These are phyloP conservation scores for Aspergillus latus DNA, from an alignment of 2,329 filamentous ascomycete genomes.

Conservation along the genomic window DNA sequence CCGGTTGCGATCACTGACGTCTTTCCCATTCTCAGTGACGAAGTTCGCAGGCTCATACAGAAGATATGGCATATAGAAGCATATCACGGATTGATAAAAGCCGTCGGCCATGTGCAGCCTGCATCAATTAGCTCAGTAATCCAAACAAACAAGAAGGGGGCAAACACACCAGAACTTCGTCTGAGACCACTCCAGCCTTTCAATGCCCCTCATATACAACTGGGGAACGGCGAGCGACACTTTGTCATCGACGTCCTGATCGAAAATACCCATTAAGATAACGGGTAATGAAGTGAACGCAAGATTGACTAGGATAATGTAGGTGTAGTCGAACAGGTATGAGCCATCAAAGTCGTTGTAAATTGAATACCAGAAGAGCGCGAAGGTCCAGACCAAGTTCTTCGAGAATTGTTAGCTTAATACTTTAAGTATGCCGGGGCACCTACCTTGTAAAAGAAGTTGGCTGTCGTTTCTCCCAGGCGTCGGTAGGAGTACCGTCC, in stretches of 20 bases:
- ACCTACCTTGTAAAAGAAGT: conserved; percentile 95
- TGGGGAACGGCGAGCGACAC: conserved; percentile 94
- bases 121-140: conserved; percentile 29
- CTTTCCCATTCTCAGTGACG: conserved; percentile 68
- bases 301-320: conserved; percentile 94
- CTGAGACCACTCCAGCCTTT: conserved; percentile 95
- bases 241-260: conserved; percentile 93
- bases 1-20: conserved; percentile 74
- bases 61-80: conserved; percentile 89
- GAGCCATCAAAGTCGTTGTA: conserved; percentile 96
- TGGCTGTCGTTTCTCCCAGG: conserved; percentile 88
- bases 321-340: conserved; percentile 96
- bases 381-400: conserved; percentile 97
- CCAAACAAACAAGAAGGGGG: neutral
- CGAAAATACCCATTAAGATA: conserved; percentile 92
- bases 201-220: conserved; percentile 91
- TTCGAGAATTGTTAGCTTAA: conserved; percentile 30
- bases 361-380: conserved; percentile 96
- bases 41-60: conserved; percentile 70
- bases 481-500: conserved; percentile 96
- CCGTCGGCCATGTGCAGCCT: conserved; percentile 95
- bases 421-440: neutral
- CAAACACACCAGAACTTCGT: conserved; percentile 87
- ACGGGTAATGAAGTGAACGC: conserved; percentile 95
- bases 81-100: conserved; percentile 88